Evolutionary conservation across 1,139 yeast genomes (phyloP), one percentile per base, ranked within the genome.

Genomic region (Debaryomyces subglobosus): DNA sequence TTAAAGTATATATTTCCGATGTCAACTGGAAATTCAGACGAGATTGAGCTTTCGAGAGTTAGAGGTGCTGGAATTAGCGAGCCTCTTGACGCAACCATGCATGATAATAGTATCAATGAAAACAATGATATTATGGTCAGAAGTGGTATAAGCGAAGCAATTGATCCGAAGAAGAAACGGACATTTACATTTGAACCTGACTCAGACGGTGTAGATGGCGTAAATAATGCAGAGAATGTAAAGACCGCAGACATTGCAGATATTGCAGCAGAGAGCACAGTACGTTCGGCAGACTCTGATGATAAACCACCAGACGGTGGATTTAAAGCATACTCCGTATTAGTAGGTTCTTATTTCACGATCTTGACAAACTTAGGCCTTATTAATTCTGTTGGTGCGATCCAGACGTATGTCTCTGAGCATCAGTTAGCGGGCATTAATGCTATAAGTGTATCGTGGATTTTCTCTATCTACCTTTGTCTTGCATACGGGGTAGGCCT

Each of bases 331-430:
- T 82, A 86, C 74, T 53, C 71, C 5, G 89, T 82, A 0, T 82
- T 86, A 0, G 63, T 84, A 5, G 91, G 91, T 1, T 78, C 86
- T 0, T 83, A 84, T 61, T 64, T 81, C 41, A 85, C 89, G 1
- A 68, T 81, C 33, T 67, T 80, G 4, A 79, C 82, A 7, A 75
- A 78, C 5, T 81, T 86, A 58, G 92, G 91, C 2, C 60, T 85
- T 15, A 69, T 80, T 51, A 85, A 84, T 55, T 69, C 86, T 2
- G 73, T 80, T n/a, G 89, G 90, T 49, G 85, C 84, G 12, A 72
- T 85, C 16, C 88, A 85, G 61, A 78, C 86, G 1, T 84, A 83
- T 61, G 69, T 85, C 4, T 65, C 80, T 3, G 67, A 70, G 48
- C 76, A 85, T 61, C 87, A 84, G 56, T 69, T 85, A 47, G 61